Evolutionary conservation across 208 protist genomes (phyloP).

Genomic region (Crithidia fasciculata): DNA sequence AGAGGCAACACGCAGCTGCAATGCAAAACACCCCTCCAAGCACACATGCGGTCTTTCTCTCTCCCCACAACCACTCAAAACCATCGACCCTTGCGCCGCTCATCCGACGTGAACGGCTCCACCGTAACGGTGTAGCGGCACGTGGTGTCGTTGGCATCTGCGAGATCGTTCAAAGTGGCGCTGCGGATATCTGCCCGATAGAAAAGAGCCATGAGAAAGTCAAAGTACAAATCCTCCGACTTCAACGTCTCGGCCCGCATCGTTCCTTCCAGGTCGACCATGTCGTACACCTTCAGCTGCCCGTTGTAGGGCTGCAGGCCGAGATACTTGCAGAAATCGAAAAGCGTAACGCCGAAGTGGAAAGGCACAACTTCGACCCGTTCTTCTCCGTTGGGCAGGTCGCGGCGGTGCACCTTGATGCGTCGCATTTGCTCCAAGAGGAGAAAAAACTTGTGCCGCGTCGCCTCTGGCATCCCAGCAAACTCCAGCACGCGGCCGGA

Average conservation of each 20-base stretch:
- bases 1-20: too few relatives aligned
- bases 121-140: slow-evolving; percentile 84
- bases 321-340: slow-evolving; percentile 75
- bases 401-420: slow-evolving; percentile 71
- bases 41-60: not conserved
- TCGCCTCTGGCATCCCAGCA: slow-evolving; percentile 54
- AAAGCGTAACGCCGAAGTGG: slow-evolving; percentile 68
- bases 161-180: slow-evolving; percentile 67
- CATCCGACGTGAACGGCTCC: slow-evolving; percentile 68
- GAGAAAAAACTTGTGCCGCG: slow-evolving; percentile 61
- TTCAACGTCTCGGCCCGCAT: slow-evolving; percentile 66
- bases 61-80: slow-evolving; percentile 36
- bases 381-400: slow-evolving; percentile 41
- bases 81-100: slow-evolving; percentile 74
- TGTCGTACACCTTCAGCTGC: slow-evolving; percentile 89
- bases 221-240: slow-evolving; percentile 84
- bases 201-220: slow-evolving; percentile 78
- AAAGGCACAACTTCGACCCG: slow-evolving; percentile 60
- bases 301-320: slow-evolving; percentile 72
- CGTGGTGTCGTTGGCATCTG: slow-evolving; percentile 76
- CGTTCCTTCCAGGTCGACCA: slow-evolving; percentile 64
- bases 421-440: slow-evolving; percentile 85
- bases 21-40: not conserved
- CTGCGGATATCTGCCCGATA: slow-evolving; percentile 71
- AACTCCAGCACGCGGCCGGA: slow-evolving; percentile 90